Percentiles rank a stretch among this genome's conserved stretches.
phyloP scores from a whole-genome alignment of 257 asterid genomes.

The Fraxinus americana region DNA sequence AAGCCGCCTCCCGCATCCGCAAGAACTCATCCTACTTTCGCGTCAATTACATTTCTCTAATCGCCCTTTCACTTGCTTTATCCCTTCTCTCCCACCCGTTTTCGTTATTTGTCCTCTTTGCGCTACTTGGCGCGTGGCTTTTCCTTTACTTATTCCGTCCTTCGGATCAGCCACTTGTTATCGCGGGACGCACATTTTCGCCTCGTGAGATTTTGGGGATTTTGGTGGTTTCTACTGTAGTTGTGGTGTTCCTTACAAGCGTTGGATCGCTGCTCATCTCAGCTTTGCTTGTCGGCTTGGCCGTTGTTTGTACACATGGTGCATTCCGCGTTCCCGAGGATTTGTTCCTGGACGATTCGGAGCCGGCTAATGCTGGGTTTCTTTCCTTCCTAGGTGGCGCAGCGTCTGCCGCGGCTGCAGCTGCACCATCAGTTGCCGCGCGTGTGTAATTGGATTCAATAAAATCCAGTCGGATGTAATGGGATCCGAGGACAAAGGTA shows the following conservation, averaged over 20 bases:
- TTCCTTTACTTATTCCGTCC: conserved; percentile 48
- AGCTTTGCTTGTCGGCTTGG: conserved; percentile 45
- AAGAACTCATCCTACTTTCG: conserved; percentile 52
- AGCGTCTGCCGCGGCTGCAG: conserved; percentile 48
- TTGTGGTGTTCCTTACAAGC: conserved; percentile 53
- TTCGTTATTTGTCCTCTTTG: conserved; percentile 46
- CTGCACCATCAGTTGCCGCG: conserved; percentile 48
- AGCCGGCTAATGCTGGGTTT: conserved; percentile 45
- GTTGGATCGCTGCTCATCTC: conserved; percentile 58
- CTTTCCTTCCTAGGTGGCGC: conserved; percentile 56
- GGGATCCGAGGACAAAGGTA: conserved; percentile 9
- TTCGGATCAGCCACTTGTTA: conserved; percentile 48
- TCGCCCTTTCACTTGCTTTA: conserved; percentile 43
- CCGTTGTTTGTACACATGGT: conserved; percentile 47
- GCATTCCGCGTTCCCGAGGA: conserved; percentile 57
- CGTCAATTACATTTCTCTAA: conserved; percentile 45
- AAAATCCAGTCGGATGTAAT: background rate
- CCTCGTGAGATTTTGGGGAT: conserved; percentile 47
- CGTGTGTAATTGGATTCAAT: conserved; percentile 36
- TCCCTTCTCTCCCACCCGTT: conserved; percentile 59
- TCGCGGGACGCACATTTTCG: conserved; percentile 51
- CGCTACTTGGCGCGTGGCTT: conserved; percentile 47
- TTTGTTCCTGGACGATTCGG: conserved; percentile 54
- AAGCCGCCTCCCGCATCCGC: conserved; percentile 52
- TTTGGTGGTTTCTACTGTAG: conserved; percentile 41